phyloP scores from a whole-genome alignment of 2,329 filamentous ascomycete species.

The Thielaviopsis euricoi region DNA sequence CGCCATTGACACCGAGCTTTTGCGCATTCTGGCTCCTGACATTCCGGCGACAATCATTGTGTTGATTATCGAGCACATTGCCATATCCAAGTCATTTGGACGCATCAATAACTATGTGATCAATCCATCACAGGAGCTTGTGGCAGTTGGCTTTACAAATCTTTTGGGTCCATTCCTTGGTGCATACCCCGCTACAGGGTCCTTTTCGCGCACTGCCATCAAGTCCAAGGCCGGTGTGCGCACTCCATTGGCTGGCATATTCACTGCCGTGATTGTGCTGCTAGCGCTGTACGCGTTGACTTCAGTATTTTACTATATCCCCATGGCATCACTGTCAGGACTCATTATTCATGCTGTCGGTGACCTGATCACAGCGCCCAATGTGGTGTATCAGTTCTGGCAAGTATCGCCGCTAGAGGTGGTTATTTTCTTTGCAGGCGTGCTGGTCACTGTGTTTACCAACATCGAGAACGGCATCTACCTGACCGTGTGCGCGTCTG shows the following conservation, averaged over 20 bases:
- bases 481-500: conserved; percentile 54
- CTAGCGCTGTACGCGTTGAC: conserved; percentile 80
- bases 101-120: conserved; percentile 69
- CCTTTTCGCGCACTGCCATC: conserved; percentile 81
- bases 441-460: conserved; percentile 65
- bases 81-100: conserved; percentile 69
- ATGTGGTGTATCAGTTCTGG: conserved; percentile 79
- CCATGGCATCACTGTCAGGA: conserved; percentile 54
- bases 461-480: conserved; percentile 79
- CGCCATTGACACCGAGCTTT: conserved; percentile 44
- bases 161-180: conserved; percentile 64
- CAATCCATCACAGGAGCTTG: conserved; percentile 62
- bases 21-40: conserved; percentile 46
- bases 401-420: conserved; percentile 68
- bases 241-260: conserved; percentile 71
- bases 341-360: conserved; percentile 87
- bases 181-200: conserved; percentile 73
- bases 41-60: conserved; percentile 63
- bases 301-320: conserved; percentile 79
- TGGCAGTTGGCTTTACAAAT: conserved; percentile 62
- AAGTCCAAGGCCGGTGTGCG: conserved; percentile 88
- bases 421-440: conserved; percentile 70
- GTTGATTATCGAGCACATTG: conserved; percentile 64
- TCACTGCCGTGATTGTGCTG: conserved; percentile 67
- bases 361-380: conserved; percentile 69